These are phyloP conservation scores for Xylaria curta DNA, from an alignment of 495 filamentous ascomycete species.

Conservation along the genomic window DNA sequence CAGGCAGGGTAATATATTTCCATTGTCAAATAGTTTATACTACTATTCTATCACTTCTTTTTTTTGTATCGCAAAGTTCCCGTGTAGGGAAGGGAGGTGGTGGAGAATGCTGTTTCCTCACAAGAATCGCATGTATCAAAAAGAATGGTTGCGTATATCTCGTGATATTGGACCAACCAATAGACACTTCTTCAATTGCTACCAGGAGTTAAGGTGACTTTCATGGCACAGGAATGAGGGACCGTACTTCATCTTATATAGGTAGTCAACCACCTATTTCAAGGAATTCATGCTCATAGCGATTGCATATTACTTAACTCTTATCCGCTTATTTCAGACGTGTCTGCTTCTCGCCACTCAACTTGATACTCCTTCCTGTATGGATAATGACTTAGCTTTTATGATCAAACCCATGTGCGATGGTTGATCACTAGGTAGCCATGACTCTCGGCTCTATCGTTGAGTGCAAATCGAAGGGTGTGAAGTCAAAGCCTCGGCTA, in stretches of 20 bases:
- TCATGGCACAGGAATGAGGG: not conserved
- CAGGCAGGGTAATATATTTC: not conserved
- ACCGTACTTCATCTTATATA: not conserved
- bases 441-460: too few relatives aligned
- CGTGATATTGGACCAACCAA: not conserved
- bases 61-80: not conserved
- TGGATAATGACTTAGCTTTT: not conserved
- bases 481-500: not conserved
- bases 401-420: not conserved
- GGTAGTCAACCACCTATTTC: not conserved
- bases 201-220: not conserved
- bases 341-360: too few relatives aligned
- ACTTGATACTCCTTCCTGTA: too few relatives aligned
- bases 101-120: not conserved
- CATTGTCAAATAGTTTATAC: not conserved
- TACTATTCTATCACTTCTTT: not conserved
- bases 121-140: not conserved
- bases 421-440: too few relatives aligned
- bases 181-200: not conserved
- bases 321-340: too few relatives aligned
- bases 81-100: not conserved
- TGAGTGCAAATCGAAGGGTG: too few relatives aligned
- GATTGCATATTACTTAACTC: too few relatives aligned
- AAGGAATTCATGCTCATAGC: not conserved
- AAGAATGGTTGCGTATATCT: not conserved